phyloP scores from a whole-genome alignment of 495 filamentous ascomycete genomes.

The Friedmanniomyces simplex region DNA sequence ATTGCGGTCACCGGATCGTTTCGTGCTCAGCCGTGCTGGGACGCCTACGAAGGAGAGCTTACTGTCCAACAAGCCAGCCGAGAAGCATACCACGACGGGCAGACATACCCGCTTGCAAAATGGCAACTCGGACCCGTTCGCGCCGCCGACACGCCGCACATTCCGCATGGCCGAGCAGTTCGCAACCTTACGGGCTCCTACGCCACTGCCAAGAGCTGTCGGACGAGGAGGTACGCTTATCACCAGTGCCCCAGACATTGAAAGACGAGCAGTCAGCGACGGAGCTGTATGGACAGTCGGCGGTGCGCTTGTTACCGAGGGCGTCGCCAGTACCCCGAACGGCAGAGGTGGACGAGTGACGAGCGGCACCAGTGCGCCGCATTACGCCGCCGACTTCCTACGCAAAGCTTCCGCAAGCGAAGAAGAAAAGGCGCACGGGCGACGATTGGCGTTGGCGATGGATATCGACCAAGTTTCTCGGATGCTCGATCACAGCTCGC shows the following conservation, averaged over 20 bases:
- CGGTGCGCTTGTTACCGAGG: slow-evolving; percentile 33
- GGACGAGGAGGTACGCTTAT: slow-evolving; percentile 1
- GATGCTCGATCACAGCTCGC: slow-evolving; percentile 27
- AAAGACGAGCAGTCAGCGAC: slow-evolving; percentile 42
- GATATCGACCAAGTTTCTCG: slow-evolving; percentile 61
- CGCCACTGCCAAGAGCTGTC: not conserved
- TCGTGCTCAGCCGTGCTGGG: slow-evolving; percentile 8
- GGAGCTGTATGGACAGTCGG: slow-evolving; percentile 78
- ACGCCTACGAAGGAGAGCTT: slow-evolving; percentile 9
- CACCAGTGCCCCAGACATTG: not conserved
- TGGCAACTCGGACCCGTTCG: slow-evolving; percentile 11
- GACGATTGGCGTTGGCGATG: slow-evolving; percentile 69
- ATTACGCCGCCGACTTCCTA: slow-evolving; percentile 61
- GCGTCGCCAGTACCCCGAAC: slow-evolving; percentile 25
- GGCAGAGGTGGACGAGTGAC: slow-evolving; percentile 52
- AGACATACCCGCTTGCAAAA: not conserved
- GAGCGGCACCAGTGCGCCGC: slow-evolving; percentile 63
- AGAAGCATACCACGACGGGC: not conserved
- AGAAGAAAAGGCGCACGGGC: slow-evolving; percentile 42
- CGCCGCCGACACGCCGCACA: slow-evolving; percentile 1
- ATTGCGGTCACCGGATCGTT: slow-evolving; percentile 18
- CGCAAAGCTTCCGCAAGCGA: slow-evolving; percentile 15
- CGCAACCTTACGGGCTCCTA: slow-evolving; percentile 8
- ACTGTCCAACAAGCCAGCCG: not conserved
- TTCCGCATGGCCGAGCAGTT: slow-evolving; percentile 13